Conservation (phyloP, 345 rosid species). For the rapeseed (Brassica napus) region DNA sequence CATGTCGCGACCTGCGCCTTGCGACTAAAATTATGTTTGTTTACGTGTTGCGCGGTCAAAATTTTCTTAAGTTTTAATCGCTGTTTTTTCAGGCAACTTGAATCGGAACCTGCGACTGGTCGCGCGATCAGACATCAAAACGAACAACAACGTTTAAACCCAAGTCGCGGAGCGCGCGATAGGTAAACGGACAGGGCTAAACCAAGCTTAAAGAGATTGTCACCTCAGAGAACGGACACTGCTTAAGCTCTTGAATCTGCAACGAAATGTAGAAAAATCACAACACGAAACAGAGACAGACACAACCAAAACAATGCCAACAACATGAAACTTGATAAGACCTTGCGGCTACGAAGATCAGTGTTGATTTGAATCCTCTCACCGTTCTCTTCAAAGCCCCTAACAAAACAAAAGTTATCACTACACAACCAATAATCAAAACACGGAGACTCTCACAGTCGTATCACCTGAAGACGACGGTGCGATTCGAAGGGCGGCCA, state of each 20-base stretch:
- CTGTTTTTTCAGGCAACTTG: too few species aligned
- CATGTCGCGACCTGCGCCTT: too few species aligned
- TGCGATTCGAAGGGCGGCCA: conserved; percentile 85
- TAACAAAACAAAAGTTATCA: conserved; percentile 26
- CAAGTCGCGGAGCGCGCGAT: too few species aligned
- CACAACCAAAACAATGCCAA: not conserved
- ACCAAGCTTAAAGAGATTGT: not conserved
- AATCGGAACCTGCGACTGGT: too few species aligned
- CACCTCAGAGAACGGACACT: conserved; percentile 85
- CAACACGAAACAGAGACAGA: not conserved
- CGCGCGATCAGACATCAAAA: too few species aligned
- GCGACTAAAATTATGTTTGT: too few species aligned
- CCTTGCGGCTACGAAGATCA: conserved; percentile 73
- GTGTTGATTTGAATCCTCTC: conserved; percentile 69
- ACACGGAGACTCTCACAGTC: not conserved
- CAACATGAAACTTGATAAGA: conserved; percentile 2
- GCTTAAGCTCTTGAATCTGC: conserved; percentile 82
- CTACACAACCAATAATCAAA: not conserved
- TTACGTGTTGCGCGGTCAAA: too few species aligned
- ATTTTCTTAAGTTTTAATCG: too few species aligned
- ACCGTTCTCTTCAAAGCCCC: conserved; percentile 74
- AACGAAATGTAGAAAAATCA: conserved; percentile 13
- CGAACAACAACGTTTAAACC: too few species aligned
- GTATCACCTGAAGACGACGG: conserved; percentile 72
- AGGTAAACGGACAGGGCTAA: not conserved